Conservation (phyloP, 169 alveolate species). For the Plasmodium relictum region DNA sequence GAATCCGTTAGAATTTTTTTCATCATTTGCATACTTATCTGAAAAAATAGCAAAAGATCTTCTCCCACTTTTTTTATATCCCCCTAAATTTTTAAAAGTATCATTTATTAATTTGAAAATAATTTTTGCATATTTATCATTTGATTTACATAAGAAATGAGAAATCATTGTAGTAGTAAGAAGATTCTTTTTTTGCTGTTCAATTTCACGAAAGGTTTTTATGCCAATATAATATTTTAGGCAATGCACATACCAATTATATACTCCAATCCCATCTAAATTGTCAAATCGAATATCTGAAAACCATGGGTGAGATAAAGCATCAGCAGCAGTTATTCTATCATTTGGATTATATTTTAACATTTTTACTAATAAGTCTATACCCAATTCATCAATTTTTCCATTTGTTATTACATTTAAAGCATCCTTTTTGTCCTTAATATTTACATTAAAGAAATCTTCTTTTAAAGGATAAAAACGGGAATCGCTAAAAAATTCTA, state of each 20-base stretch:
- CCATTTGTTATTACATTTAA: conserved; percentile 81
- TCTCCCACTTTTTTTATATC: conserved; percentile 74
- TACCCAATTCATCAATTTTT: conserved; percentile 83
- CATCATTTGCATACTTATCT: conserved; percentile 68
- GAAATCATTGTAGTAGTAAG: conserved; percentile 87
- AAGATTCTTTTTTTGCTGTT: conserved; percentile 81
- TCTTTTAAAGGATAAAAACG: conserved; percentile 87
- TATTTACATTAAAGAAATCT: conserved; percentile 80
- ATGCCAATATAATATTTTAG: conserved; percentile 86
- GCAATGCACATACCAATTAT: conserved; percentile 87
- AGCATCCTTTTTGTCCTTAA: conserved; percentile 80
- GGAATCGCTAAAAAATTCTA: conserved; percentile 87
- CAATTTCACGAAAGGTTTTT: conserved; percentile 83
- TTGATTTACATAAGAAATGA: conserved; percentile 82
- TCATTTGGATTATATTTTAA: conserved; percentile 94
- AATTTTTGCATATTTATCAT: conserved; percentile 67
- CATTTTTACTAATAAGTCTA: conserved; percentile 93
- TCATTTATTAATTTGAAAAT: conserved; percentile 67
- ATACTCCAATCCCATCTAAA: conserved; percentile 88
- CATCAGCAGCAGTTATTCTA: conserved; percentile 96
- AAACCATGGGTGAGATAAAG: conserved; percentile 96
- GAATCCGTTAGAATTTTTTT: conserved; percentile 48
- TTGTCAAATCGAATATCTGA: conserved; percentile 86
- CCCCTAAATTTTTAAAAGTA: conserved; percentile 75
- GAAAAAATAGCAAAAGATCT: conserved; percentile 76